phyloP scores from a whole-genome alignment of 73 alveolate species.

The Stentor coeruleus region DNA sequence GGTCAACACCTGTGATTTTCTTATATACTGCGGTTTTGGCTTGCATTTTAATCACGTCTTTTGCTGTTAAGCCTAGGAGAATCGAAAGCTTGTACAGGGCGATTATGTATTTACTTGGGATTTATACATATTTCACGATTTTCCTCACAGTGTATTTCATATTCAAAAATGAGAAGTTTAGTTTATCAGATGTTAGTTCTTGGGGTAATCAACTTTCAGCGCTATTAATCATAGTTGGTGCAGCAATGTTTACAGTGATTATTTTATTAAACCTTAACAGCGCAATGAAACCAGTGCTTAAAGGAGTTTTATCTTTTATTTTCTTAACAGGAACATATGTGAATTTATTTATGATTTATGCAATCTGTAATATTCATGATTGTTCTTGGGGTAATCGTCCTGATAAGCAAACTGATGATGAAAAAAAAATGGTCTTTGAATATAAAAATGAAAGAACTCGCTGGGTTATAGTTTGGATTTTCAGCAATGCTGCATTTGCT shows the following conservation, averaged over 20 bases:
- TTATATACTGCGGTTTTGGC: neutral
- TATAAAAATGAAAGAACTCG: neutral
- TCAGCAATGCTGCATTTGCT: neutral
- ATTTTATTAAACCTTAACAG: neutral
- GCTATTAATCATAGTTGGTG: neutral
- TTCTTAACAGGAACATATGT: slow-evolving; percentile 11
- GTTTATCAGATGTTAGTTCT: neutral
- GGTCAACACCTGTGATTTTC: neutral
- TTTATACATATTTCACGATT: neutral
- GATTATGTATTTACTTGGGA: neutral
- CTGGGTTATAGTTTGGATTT: slow-evolving; percentile 5
- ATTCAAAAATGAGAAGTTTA: neutral
- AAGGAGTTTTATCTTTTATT: neutral
- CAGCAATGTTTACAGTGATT: neutral
- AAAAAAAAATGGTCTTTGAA: neutral
- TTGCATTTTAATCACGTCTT: neutral
- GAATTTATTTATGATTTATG: slow-evolving; percentile 12
- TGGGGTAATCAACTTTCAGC: neutral
- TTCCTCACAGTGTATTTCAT: neutral
- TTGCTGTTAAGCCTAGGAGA: neutral
- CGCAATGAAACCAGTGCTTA: neutral
- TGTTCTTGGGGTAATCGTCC: slow-evolving; percentile 22
- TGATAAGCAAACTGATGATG: neutral
- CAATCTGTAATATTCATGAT: slow-evolving; percentile 29
- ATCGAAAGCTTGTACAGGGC: neutral